Evolutionary conservation across 441 rosid species (phyloP).

Genomic region (Aleurites moluccanus): DNA sequence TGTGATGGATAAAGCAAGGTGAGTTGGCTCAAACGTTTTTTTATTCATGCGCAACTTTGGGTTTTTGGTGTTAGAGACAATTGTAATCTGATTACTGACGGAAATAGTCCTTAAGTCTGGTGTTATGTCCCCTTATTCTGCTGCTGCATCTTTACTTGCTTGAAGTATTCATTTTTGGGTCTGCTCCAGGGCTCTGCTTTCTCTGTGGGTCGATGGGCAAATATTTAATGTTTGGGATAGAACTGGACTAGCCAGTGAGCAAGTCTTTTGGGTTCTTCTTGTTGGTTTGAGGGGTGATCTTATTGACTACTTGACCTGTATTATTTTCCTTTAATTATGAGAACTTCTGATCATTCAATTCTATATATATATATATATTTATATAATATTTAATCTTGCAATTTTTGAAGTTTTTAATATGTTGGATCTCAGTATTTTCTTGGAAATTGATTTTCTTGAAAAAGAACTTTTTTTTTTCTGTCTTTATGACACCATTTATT

Average conservation of each 20-base stretch:
- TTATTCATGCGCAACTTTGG: neutral
- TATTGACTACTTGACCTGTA: too few species aligned
- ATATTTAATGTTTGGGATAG: neutral
- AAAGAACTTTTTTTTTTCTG: neutral
- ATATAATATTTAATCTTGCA: neutral
- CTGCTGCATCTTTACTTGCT: neutral
- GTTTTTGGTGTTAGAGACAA: neutral
- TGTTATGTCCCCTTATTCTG: too few species aligned
- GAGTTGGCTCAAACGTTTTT: conserved; percentile 16
- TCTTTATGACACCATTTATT: neutral
- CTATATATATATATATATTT: too few species aligned
- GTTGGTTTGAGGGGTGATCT: neutral
- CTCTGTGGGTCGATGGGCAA: too few species aligned
- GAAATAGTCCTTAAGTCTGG: neutral
- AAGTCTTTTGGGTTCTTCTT: neutral
- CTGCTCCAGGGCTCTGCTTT: neutral
- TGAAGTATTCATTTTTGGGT: neutral
- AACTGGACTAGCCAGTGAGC: neutral
- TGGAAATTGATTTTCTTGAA: conserved; percentile 4
- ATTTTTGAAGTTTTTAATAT: neutral
- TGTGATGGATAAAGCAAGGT: conserved; percentile 34
- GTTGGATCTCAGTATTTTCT: too few species aligned
- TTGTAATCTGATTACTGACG: conserved; percentile 6
- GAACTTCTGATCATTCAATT: neutral
- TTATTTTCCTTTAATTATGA: neutral